These are phyloP conservation scores for Ogataea neopini DNA, from an alignment of 805 yeast species.

Conservation along the genomic window DNA sequence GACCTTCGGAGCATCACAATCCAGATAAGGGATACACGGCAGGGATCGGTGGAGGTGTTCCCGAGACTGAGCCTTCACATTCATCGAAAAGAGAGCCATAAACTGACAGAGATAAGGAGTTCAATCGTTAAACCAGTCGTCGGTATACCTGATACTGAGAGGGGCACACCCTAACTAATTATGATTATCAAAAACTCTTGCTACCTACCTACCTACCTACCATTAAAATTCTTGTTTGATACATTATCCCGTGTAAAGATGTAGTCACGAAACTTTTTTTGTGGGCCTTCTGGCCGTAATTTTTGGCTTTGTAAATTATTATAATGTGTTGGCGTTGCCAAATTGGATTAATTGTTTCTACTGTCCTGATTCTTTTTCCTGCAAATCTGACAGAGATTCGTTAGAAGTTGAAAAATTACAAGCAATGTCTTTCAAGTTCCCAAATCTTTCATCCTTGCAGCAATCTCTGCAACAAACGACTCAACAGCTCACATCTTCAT, in stretches of 20 bases:
- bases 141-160: too few relatives aligned
- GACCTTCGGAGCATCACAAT: not conserved
- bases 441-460: conserved; percentile 32
- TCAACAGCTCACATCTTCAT: conserved; percentile 31
- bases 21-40: conserved; percentile 15
- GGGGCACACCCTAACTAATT: too few relatives aligned
- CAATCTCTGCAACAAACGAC: conserved; percentile 38
- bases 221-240: not conserved
- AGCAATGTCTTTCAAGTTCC: conserved; percentile 34
- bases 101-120: not conserved
- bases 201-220: too few relatives aligned
- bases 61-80: not conserved
- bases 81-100: not conserved
- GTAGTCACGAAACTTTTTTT: not conserved
- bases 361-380: not conserved
- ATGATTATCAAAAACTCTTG: too few relatives aligned
- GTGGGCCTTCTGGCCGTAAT: not conserved
- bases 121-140: not conserved
- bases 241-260: conserved; percentile 1
- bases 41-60: conserved; percentile 16
- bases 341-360: not conserved
- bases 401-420: conserved; percentile 1
- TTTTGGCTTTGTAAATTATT: conserved; percentile 1
- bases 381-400: not conserved
- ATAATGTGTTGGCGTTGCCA: conserved; percentile 5